Percentiles rank a stretch among this genome's conserved stretches.
phyloP scores from a whole-genome alignment of 83 land plant species.

The Larix sibirica region DNA sequence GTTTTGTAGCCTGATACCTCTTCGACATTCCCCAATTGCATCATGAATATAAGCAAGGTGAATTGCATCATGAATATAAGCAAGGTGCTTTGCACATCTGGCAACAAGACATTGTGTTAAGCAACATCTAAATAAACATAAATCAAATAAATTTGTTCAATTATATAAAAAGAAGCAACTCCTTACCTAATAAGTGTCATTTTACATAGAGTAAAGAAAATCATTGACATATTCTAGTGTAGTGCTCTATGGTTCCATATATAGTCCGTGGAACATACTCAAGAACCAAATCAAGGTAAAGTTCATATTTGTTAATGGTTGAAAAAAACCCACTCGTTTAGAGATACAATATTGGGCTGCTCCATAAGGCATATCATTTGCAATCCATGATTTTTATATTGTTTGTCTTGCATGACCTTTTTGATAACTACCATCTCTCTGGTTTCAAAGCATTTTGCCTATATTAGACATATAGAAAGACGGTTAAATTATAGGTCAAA shows the following conservation, averaged over 20 bases:
- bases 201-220: conserved; percentile 67
- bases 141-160: background rate
- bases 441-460: conserved; percentile 68
- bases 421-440: conserved; percentile 58
- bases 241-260: conserved; percentile 58
- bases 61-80: conserved; percentile 62
- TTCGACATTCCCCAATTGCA: conserved; percentile 67
- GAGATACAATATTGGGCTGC: conserved; percentile 64
- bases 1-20: conserved; percentile 88
- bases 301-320: conserved; percentile 65
- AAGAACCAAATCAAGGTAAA: conserved; percentile 65
- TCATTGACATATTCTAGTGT: conserved; percentile 63
- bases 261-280: conserved; percentile 79
- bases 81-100: conserved; percentile 77
- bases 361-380: conserved; percentile 70
- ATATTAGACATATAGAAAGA: background rate
- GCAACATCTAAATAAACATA: background rate
- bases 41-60: conserved; percentile 70
- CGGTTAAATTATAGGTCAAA: background rate
- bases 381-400: conserved; percentile 74
- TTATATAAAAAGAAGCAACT: background rate
- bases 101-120: background rate
- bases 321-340: conserved; percentile 75
- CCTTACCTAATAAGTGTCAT: conserved; percentile 59
- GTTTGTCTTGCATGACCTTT: conserved; percentile 66